A percentile compares a stretch with the other conserved stretches of the same genome.
phyloP scores from a whole-genome alignment of 2,329 filamentous ascomycete species.

The Fragosphaeria purpurea region DNA sequence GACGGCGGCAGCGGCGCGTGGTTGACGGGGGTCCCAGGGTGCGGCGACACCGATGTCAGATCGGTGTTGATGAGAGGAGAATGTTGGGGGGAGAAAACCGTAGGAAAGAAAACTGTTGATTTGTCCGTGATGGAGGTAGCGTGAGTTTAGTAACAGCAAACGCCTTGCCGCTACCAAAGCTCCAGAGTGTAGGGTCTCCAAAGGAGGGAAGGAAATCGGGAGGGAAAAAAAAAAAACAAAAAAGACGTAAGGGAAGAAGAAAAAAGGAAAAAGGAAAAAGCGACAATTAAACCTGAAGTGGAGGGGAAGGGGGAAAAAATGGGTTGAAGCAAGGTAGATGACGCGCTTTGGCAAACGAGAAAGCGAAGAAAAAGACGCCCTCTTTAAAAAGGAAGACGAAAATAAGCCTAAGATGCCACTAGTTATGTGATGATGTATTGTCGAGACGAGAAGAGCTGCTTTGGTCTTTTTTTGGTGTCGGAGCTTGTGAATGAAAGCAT shows the following conservation, averaged over 20 bases:
- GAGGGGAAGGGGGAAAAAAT: too few species aligned
- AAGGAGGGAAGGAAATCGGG: too few species aligned
- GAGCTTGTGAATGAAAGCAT: conserved; percentile 7
- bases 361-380: background rate
- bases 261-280: background rate
- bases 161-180: conserved; percentile 8
- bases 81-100: conserved; percentile 6
- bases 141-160: conserved; percentile 8
- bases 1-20: conserved; percentile 4
- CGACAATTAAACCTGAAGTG: background rate
- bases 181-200: background rate
- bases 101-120: conserved; percentile 7
- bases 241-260: background rate
- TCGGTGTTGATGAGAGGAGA: conserved; percentile 1
- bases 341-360: background rate
- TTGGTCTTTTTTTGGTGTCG: background rate
- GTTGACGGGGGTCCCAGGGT: background rate
- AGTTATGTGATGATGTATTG: conserved; percentile 3
- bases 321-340: too few species aligned
- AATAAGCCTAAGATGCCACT: background rate
- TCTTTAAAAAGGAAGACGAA: background rate
- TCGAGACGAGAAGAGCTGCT: background rate
- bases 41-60: conserved; percentile 1
- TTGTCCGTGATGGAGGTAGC: conserved; percentile 9
- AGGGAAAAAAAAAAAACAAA: background rate